These are phyloP conservation scores for Ceraceosorus guamensis DNA, from an alignment of 1,284 basidiomycete species.

Conservation along the genomic window DNA sequence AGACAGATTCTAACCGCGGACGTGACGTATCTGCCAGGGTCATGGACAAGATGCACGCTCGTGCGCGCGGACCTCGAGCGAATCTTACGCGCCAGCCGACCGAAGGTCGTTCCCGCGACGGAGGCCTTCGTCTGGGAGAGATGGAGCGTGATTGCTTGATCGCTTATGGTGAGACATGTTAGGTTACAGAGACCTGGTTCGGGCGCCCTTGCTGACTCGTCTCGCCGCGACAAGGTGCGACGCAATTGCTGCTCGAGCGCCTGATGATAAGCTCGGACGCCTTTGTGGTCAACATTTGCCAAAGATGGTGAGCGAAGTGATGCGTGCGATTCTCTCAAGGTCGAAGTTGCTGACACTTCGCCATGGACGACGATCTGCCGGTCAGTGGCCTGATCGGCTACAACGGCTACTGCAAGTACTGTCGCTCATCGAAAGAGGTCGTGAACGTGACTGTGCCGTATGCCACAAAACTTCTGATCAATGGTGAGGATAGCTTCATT, in stretches of 20 bases:
- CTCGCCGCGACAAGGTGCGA: slow-evolving; percentile 55
- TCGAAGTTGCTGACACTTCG: too few species aligned
- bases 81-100: slow-evolving; percentile 96
- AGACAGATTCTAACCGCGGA: not conserved
- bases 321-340: too few species aligned
- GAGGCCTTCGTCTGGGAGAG: slow-evolving; percentile 91
- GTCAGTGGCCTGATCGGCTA: slow-evolving; percentile 89
- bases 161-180: slow-evolving; percentile 18
- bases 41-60: slow-evolving; percentile 99
- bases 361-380: too few species aligned
- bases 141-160: slow-evolving; percentile 86
- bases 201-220: not conserved
- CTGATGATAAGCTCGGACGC: slow-evolving; percentile 87
- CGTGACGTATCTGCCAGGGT: slow-evolving; percentile 72
- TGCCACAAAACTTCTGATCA: slow-evolving; percentile 91
- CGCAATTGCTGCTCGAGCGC: slow-evolving; percentile 87
- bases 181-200: not conserved
- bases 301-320: slow-evolving; percentile 63
- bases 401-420: slow-evolving; percentile 55
- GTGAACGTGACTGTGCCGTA: slow-evolving; percentile 96
- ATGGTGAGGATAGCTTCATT: too few species aligned
- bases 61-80: slow-evolving; percentile 77
- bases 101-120: slow-evolving; percentile 93
- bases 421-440: slow-evolving; percentile 92
- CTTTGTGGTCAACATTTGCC: slow-evolving; percentile 93